phyloP scores from a whole-genome alignment of 805 yeast species.

The Phaffomyces antillensis region DNA sequence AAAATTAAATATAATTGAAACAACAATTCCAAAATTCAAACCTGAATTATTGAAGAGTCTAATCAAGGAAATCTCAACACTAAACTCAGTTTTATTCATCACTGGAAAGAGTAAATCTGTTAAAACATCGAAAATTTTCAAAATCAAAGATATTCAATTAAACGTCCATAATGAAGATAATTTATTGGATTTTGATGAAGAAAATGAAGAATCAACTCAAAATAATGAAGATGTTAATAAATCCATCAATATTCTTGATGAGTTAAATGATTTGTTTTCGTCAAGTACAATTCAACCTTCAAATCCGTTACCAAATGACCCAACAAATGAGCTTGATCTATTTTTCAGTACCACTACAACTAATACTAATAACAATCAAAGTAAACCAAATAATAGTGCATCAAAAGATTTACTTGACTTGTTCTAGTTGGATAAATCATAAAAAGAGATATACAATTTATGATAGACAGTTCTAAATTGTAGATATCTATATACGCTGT shows the following conservation, averaged over 20 bases:
- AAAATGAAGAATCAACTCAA: constrained; percentile 15
- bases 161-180: constrained; percentile 82
- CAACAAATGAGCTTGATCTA: constrained; percentile 1
- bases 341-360: constrained; percentile 2
- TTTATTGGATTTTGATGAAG: constrained; percentile 79
- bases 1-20: constrained; percentile 61
- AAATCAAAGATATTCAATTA: constrained; percentile 70
- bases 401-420: constrained; percentile 19
- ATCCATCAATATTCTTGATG: constrained; percentile 49
- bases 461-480: no score
- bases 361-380: neutral
- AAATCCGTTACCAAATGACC: neutral
- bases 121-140: constrained; percentile 37
- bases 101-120: constrained; percentile 46
- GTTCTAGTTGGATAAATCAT: constrained; percentile 4
- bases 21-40: constrained; percentile 67
- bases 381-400: constrained; percentile 1
- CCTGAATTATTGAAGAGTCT: constrained; percentile 62
- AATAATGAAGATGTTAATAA: constrained; percentile 14
- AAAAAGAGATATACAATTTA: neutral
- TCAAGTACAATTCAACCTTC: constrained; percentile 30
- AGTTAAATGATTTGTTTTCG: constrained; percentile 63
- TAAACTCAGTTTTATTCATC: constrained; percentile 85
- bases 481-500: no score
- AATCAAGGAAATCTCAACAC: constrained; percentile 68